phyloP scores from a whole-genome alignment of 2,329 filamentous ascomycete genomes.

The Xylariales sp. region DNA sequence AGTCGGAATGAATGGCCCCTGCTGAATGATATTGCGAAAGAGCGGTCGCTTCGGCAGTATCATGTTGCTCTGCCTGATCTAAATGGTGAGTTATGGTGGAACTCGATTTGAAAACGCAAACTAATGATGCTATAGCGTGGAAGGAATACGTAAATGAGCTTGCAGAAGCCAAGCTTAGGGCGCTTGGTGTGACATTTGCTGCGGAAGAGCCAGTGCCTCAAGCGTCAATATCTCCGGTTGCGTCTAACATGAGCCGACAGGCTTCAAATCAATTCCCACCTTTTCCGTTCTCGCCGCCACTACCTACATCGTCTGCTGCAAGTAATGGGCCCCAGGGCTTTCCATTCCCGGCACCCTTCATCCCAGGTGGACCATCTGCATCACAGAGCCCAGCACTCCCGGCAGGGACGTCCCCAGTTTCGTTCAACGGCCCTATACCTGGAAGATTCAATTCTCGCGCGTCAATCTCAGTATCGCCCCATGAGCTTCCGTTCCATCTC shows the following conservation, averaged over 20 bases:
- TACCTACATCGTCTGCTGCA: constrained; percentile 81
- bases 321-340: constrained; percentile 71
- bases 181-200: constrained; percentile 85
- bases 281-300: constrained; percentile 83
- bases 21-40: constrained; percentile 66
- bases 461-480: constrained; percentile 74
- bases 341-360: constrained; percentile 69
- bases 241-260: constrained; percentile 71
- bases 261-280: constrained; percentile 79
- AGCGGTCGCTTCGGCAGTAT: constrained; percentile 65
- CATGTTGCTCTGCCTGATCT: constrained; percentile 77
- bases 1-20: constrained; percentile 77
- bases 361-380: constrained; percentile 69
- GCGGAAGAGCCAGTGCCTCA: constrained; percentile 74
- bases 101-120: constrained; percentile 18
- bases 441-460: constrained; percentile 75
- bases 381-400: constrained; percentile 72
- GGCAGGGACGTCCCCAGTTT: constrained; percentile 77
- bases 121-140: constrained; percentile 59
- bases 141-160: constrained; percentile 84
- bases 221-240: constrained; percentile 74
- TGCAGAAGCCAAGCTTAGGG: constrained; percentile 90
- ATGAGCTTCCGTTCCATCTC: constrained; percentile 75
- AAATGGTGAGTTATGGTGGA: constrained; percentile 59
- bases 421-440: constrained; percentile 68